These are phyloP conservation scores for Fusarium sp. DNA, from an alignment of 2,329 filamentous ascomycete genomes.

Conservation along the genomic window DNA sequence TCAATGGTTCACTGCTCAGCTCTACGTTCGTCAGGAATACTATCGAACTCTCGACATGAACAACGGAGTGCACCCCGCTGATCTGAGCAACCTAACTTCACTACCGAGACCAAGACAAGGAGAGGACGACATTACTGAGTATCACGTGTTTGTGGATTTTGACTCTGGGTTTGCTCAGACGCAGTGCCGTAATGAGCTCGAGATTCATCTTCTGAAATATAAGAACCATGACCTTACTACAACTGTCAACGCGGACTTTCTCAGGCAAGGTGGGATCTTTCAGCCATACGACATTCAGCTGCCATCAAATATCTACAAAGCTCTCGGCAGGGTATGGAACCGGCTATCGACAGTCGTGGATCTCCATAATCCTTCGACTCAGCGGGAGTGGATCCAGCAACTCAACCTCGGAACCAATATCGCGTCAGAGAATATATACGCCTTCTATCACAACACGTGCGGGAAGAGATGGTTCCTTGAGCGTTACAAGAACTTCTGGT, in stretches of 20 bases:
- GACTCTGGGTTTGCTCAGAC: slow-evolving; percentile 3
- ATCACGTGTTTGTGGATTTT: slow-evolving; percentile 7
- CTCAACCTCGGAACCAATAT: not conserved
- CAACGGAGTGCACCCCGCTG: slow-evolving; percentile 16
- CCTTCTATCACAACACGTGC: slow-evolving; percentile 11
- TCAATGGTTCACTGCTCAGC: slow-evolving; percentile 39
- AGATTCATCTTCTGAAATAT: slow-evolving; percentile 1
- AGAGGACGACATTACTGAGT: not conserved
- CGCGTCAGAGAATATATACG: slow-evolving; percentile 6
- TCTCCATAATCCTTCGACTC: not conserved
- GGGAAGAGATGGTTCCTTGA: slow-evolving; percentile 1
- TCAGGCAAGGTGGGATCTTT: not conserved
- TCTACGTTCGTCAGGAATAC: slow-evolving; percentile 44
- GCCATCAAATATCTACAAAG: not conserved
- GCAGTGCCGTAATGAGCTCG: slow-evolving; percentile 9
- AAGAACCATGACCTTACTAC: slow-evolving; percentile 1
- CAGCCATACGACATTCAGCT: slow-evolving; percentile 3
- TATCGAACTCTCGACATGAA: slow-evolving; percentile 32
- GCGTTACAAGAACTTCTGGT: slow-evolving; percentile 9
- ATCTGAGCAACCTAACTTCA: slow-evolving; percentile 48
- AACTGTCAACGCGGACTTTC: not conserved
- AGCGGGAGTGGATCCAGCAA: slow-evolving; percentile 2
- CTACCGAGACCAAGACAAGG: not conserved
- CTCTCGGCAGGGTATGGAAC: not conserved
- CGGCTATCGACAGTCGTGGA: not conserved